A percentile compares a stretch with the other conserved stretches of the same genome.
These are phyloP conservation scores for Oryza officinalis DNA, from an alignment of 176 grass and related monocot species.

Conservation along the genomic window DNA sequence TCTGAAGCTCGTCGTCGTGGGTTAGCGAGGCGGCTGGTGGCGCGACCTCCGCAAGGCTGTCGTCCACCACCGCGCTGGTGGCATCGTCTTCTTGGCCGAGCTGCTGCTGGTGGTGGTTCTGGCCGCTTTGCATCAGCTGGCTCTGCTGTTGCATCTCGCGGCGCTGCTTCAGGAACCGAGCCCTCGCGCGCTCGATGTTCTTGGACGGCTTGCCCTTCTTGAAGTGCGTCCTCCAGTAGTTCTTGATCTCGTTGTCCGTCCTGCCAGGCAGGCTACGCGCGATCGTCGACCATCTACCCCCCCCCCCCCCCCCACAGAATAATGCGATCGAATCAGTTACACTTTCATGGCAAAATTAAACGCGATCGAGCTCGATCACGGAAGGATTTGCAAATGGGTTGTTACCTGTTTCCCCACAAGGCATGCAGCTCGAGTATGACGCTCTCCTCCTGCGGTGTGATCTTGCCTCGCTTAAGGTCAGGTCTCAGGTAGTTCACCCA, in stretches of 20 bases:
- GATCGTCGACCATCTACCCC: slow-evolving; percentile 84
- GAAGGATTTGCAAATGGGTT: background rate
- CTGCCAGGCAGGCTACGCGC: slow-evolving; percentile 84
- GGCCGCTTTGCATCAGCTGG: background rate
- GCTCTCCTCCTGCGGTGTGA: slow-evolving; percentile 82
- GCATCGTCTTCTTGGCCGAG: background rate
- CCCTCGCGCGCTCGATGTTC: slow-evolving; percentile 75
- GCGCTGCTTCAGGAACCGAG: slow-evolving; percentile 66
- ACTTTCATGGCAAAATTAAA: background rate
- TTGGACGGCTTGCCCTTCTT: slow-evolving; percentile 83
- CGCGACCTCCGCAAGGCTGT: background rate
- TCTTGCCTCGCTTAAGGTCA: slow-evolving; percentile 87
- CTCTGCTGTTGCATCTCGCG: slow-evolving; percentile 48
- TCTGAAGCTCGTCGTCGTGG: slow-evolving; percentile 1
- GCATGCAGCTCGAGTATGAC: slow-evolving; percentile 72
- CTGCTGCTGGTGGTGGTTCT: background rate
- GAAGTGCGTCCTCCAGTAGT: slow-evolving; percentile 99
- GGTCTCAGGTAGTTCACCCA: slow-evolving; percentile 97
- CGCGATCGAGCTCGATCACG: background rate
- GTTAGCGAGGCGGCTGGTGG: background rate
- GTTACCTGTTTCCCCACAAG: slow-evolving; percentile 83
- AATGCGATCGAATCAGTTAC: slow-evolving; percentile 18
- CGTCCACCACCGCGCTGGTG: background rate
- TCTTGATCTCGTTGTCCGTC: slow-evolving; percentile 99
- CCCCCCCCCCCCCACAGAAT: background rate